phyloP scores from a whole-genome alignment of 2,329 filamentous ascomycete species.

The Aspergillus carbonarius region DNA sequence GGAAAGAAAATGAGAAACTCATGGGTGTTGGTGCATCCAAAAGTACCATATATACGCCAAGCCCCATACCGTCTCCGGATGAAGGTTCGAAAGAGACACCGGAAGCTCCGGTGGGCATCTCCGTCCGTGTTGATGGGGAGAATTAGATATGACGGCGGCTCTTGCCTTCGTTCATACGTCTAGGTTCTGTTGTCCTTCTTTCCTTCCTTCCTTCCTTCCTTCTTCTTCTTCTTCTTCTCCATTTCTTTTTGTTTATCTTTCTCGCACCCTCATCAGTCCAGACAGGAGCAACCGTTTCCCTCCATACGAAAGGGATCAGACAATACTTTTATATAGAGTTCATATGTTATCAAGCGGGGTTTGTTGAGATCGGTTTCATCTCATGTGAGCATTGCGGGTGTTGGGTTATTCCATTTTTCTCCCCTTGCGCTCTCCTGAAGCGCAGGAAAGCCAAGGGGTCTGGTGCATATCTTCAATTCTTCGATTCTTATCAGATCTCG shows the following conservation, averaged over 20 bases:
- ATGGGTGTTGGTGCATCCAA: constrained; percentile 22
- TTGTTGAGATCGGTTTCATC: constrained; percentile 1
- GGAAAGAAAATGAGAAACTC: constrained; percentile 35
- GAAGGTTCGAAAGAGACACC: constrained; percentile 25
- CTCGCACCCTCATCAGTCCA: not conserved
- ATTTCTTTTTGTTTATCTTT: not conserved
- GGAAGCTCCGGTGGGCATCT: constrained; percentile 31
- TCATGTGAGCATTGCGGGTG: constrained; percentile 13
- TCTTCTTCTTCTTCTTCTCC: not conserved
- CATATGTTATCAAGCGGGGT: constrained; percentile 7
- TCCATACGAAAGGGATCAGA: not conserved
- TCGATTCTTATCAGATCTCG: not conserved
- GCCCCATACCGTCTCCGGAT: constrained; percentile 38
- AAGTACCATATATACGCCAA: constrained; percentile 28
- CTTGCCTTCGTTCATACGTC: not conserved
- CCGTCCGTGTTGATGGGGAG: constrained; percentile 32
- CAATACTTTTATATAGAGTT: not conserved
- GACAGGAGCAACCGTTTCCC: not conserved
- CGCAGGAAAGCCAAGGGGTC: not conserved
- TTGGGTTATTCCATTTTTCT: constrained; percentile 11
- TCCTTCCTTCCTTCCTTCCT: too few relatives aligned
- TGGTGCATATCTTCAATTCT: not conserved
- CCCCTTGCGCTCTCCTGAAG: not conserved
- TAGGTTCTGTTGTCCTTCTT: constrained; percentile 5
- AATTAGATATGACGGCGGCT: constrained; percentile 11